Evolutionary conservation across 352 stramenopile species (phyloP).

Genomic region (Globisporangium canariense): DNA sequence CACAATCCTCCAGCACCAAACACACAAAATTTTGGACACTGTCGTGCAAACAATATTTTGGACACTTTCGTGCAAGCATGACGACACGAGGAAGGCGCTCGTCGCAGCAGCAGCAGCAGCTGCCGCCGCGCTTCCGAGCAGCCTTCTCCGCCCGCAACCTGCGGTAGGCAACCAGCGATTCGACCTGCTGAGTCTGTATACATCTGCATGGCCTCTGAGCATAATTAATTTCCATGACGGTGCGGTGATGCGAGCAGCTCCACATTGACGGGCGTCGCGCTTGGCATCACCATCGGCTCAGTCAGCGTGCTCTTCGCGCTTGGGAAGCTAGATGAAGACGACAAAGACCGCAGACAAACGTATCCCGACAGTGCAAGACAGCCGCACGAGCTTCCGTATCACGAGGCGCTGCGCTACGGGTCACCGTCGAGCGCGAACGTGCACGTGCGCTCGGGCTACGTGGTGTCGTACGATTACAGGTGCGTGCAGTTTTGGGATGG

Average conservation of each 20-base stretch:
- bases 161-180: constrained; percentile 6
- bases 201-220: neutral
- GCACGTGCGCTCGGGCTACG: constrained; percentile 72
- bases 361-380: neutral
- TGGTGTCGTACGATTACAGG: constrained; percentile 85
- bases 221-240: neutral
- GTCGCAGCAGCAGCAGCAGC: neutral
- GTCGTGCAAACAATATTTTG: neutral
- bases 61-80: neutral
- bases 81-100: constrained; percentile 1
- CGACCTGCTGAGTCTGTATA: neutral
- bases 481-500: constrained; percentile 13
- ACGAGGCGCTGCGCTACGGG: constrained; percentile 75
- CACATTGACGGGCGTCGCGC: constrained; percentile 37
- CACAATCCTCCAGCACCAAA: too few relatives aligned
- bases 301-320: constrained; percentile 41
- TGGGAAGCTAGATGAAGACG: constrained; percentile 17
- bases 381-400: constrained; percentile 24
- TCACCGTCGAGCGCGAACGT: constrained; percentile 66
- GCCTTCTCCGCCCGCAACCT: constrained; percentile 13
- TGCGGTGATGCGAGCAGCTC: constrained; percentile 19
- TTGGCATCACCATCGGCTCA: constrained; percentile 53
- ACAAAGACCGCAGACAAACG: constrained; percentile 10
- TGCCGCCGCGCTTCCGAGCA: constrained; percentile 10
- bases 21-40: too few relatives aligned